A percentile compares a stretch with the other conserved stretches of the same genome.
These are phyloP conservation scores for Priceomyces fermenticarens DNA, from an alignment of 805 yeast genomes.

Conservation along the genomic window DNA sequence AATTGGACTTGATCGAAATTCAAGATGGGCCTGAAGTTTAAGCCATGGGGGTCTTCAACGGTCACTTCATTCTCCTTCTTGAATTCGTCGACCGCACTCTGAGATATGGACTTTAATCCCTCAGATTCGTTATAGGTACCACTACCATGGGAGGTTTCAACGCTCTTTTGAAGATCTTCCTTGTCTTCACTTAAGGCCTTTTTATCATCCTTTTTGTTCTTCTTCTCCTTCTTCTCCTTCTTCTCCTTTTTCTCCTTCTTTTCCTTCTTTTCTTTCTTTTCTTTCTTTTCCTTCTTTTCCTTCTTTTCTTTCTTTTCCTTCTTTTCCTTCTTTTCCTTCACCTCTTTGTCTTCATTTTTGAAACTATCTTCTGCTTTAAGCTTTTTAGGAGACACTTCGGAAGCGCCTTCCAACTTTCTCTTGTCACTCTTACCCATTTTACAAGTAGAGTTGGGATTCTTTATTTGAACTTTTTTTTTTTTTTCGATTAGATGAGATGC, in stretches of 20 bases:
- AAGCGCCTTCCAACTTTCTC: not conserved
- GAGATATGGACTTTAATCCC: slow-evolving; percentile 40
- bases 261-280: slow-evolving; percentile 18
- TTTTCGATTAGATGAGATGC: not conserved
- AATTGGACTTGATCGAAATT: slow-evolving; percentile 59
- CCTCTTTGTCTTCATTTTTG: slow-evolving; percentile 1
- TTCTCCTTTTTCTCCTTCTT: slow-evolving; percentile 40
- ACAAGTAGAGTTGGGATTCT: not conserved
- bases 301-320: slow-evolving; percentile 24
- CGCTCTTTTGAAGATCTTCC: slow-evolving; percentile 4
- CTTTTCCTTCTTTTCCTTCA: slow-evolving; percentile 11
- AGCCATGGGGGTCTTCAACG: slow-evolving; percentile 62
- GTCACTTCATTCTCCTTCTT: slow-evolving; percentile 70
- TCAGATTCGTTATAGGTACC: slow-evolving; percentile 34
- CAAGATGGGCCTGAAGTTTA: slow-evolving; percentile 64
- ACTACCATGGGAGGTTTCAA: not conserved
- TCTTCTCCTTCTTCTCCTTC: slow-evolving; percentile 31
- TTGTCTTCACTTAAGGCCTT: slow-evolving; percentile 10
- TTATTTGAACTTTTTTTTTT: not conserved
- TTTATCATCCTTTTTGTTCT: slow-evolving; percentile 19
- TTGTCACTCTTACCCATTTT: slow-evolving; percentile 4
- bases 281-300: slow-evolving; percentile 18
- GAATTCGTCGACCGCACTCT: slow-evolving; percentile 59
- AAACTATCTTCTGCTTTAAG: not conserved
- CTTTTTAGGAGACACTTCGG: not conserved